Conservation (phyloP, 116 monocot genomes). For the Iris pallida region DNA sequence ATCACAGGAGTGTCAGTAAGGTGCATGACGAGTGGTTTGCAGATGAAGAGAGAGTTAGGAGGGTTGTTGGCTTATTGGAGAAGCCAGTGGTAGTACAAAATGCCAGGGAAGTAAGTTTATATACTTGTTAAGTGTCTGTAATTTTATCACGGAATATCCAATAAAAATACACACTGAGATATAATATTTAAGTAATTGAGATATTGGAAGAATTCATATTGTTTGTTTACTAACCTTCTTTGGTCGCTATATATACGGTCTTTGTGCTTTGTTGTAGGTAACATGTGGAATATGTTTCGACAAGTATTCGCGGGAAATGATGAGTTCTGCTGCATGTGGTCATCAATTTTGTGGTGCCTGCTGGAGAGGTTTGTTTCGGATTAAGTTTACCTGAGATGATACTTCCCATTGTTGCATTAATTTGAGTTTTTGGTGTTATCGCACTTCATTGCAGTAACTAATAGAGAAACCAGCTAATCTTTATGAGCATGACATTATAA, state of each 20-base stretch:
- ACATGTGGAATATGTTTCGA: slow-evolving; percentile 54
- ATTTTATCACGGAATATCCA: background rate
- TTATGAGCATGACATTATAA: background rate
- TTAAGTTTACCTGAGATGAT: background rate
- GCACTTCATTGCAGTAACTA: too few relatives aligned
- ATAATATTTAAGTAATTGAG: too few relatives aligned
- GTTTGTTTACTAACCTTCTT: background rate
- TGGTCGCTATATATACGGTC: background rate
- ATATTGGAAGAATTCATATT: background rate
- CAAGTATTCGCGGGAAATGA: slow-evolving; percentile 14
- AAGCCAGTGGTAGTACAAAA: slow-evolving; percentile 11
- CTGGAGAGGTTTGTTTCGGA: slow-evolving; percentile 34
- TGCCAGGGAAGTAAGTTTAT: slow-evolving; percentile 19
- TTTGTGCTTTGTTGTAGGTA: slow-evolving; percentile 14
- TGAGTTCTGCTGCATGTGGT: slow-evolving; percentile 35
- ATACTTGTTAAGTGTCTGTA: background rate
- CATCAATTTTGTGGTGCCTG: slow-evolving; percentile 37
- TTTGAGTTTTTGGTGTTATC: background rate
- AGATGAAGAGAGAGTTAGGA: slow-evolving; percentile 36
- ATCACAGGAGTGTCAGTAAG: slow-evolving; percentile 31
- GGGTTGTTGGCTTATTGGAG: slow-evolving; percentile 28
- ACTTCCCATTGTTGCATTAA: background rate
- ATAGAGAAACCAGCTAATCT: too few relatives aligned
- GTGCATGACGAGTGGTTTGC: slow-evolving; percentile 48
- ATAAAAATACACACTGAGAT: too few relatives aligned